Evolutionary conservation across 1,284 basidiomycete genomes (phyloP), one percentile per base, ranked within the genome.

Genomic region (Puccinia polysora): DNA sequence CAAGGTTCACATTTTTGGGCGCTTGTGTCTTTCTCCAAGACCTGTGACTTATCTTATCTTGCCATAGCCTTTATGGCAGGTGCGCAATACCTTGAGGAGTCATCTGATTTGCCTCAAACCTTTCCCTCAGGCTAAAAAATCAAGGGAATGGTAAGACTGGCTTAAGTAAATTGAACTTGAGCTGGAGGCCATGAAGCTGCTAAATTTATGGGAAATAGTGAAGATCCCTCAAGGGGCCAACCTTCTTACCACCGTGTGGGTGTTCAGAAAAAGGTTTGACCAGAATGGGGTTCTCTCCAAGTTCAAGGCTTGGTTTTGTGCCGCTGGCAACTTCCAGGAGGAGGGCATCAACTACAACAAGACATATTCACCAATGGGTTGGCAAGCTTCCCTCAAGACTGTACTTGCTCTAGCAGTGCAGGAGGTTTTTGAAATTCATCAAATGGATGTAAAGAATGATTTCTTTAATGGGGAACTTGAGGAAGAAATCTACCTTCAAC

Each of bases 251-350:
- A 59, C 55, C 2, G 32, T 36, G 10, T 56, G 55, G 55, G 55
- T 36, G 30, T 56, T 56, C n/a, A 56, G 32, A 36, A 56, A 32
- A 34, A 56, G 36, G 55, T 56, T 34, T 32, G 32, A 56, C 30
- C 7, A 25, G 5, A n/a, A 56, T n/a, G 55, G 55, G 4, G 28
- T 34, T 15, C 55, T 56, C 14, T 18, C 18, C 28, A 56, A 56
- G n/a, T 56, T 7, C 18, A 56, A 56, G 30, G 55, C 55, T 5
- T 12, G 55, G 7, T 10, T 56, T 2, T 56, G 55, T 36, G 55
- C 36, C 4, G 7, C 30, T 8, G 55, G 55, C 20, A 34, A 34
- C n/a, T 32, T 5, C 4, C 55, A 56, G 18, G 32, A 34, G 8
- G 55, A 56, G 30, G 55, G 55, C 12, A 34, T 56, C 32, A 18